These are phyloP conservation scores for Dactylorhiza incarnata DNA, from an alignment of 106 monocot genomes.

Conservation along the genomic window DNA sequence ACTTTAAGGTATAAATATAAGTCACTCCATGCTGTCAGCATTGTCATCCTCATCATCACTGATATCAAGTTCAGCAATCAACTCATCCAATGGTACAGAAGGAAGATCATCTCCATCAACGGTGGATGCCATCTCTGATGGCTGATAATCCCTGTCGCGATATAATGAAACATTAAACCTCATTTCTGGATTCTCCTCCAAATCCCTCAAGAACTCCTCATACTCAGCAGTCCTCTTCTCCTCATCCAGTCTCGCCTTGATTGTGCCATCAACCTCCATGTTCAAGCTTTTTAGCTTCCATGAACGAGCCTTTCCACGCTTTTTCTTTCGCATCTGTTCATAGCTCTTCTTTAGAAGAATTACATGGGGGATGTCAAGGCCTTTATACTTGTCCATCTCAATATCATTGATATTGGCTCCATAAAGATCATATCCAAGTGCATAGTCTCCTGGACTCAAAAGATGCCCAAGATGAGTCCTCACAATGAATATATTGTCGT, in stretches of 20 bases:
- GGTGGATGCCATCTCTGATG: conserved; percentile 62
- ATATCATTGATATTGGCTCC: conserved; percentile 60
- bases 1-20: neutral
- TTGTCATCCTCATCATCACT: conserved; percentile 21
- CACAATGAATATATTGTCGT: conserved; percentile 52
- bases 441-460: conserved; percentile 65
- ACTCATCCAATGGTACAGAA: conserved; percentile 50
- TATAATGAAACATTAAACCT: conserved; percentile 67
- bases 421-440: conserved; percentile 79
- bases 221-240: conserved; percentile 70
- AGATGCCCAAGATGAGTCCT: conserved; percentile 74
- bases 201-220: conserved; percentile 60
- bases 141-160: conserved; percentile 49
- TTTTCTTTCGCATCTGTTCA: conserved; percentile 49
- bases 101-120: conserved; percentile 52
- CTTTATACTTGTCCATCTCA: conserved; percentile 61
- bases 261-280: conserved; percentile 47
- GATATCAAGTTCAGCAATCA: conserved; percentile 61
- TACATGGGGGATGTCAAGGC: conserved; percentile 39
- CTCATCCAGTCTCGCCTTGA: conserved; percentile 30
- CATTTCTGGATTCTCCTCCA: conserved; percentile 73
- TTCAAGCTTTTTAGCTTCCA: conserved; percentile 79
- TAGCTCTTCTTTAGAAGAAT: conserved; percentile 85
- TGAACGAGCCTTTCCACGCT: conserved; percentile 35
- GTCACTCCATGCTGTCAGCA: conserved; percentile 27